Evolutionary conservation across 2,329 filamentous ascomycete genomes (phyloP), one percentile per base, ranked within the genome.

Genomic region (Plectosphaerella sp.): DNA sequence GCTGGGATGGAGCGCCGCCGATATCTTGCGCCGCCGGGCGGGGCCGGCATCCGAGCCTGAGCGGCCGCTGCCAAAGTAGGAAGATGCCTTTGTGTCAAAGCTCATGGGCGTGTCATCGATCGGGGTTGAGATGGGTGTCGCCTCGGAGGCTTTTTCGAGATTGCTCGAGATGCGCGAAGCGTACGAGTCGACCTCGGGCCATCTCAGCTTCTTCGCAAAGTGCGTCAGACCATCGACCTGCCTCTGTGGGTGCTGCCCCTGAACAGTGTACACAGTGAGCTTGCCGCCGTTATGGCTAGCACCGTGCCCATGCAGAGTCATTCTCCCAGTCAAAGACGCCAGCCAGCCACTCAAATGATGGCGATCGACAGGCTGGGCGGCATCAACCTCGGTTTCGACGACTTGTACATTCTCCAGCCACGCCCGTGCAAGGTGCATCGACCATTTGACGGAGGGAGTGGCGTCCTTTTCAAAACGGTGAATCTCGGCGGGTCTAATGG

Each of bases 361-460:
- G 49, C 61, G 58, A 22, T 52, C 52, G 35, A 54, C 52, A 35
- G 62, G 51, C 54, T 58, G 25, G 54, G 56, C 18, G 57, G 62
- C 33, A 51, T 58, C 52, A 12, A 58, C 41, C 43, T 58, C 56
- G n/a, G 48, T 52, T 39, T 58, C 78, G 49, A 77, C 73, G 22
- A 88, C 71, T 9, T 77, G 75, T 28, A 88, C 84, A 54, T 88
- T 87, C 56, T 87, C 81, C n/a, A 88, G 73, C 84, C 84, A 88
- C 43, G 77, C 75, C 24, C 83, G 74, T 15, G 84, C 84, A 33
- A 88, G 72, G 41, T 86, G 71, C 39, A 88, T 67, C 4, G 84
- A 86, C 84, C 84, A 88, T 60, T 80, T 84, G 18, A 87, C 82
- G n/a, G 80, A 78, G 12, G 71, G 64, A 22, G 78, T 86, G 24